Percentiles rank a stretch among this genome's conserved stretches.
Evolutionary conservation across 306 rosid genomes (phyloP).

Genomic region (Pachyrhizus erosus): DNA sequence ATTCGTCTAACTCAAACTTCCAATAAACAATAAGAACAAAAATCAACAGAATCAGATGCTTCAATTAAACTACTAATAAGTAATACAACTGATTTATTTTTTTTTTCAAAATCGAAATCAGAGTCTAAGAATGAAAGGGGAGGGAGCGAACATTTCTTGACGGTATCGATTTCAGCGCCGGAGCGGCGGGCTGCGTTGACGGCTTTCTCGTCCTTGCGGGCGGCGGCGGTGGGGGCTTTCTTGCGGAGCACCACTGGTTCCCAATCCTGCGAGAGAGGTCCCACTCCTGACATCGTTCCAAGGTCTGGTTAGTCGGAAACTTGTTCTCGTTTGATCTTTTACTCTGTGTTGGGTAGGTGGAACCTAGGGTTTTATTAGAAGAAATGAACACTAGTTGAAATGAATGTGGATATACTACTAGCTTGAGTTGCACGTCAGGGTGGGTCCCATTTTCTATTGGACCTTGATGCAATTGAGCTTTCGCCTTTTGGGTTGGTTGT

Average conservation of each 20-base stretch:
- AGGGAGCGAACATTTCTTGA: slow-evolving; percentile 62
- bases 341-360: too few relatives aligned
- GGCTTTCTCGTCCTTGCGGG: slow-evolving; percentile 91
- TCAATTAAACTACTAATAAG: not conserved
- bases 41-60: not conserved
- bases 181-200: slow-evolving; percentile 94
- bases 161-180: slow-evolving; percentile 85
- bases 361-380: slow-evolving; percentile 14
- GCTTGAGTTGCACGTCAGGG: not conserved
- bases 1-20: not conserved
- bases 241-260: slow-evolving; percentile 88
- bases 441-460: not conserved
- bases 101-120: not conserved
- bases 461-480: not conserved
- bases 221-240: slow-evolving; percentile 87
- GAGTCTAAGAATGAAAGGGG: not conserved
- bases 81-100: too few relatives aligned
- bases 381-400: not conserved
- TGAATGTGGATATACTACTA: not conserved
- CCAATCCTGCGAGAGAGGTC: slow-evolving; percentile 86
- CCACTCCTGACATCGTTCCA: slow-evolving; percentile 84
- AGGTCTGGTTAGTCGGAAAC: too few relatives aligned
- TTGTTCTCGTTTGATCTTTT: too few relatives aligned
- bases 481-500: too few relatives aligned
- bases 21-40: not conserved